Base-by-base conservation (phyloP, 1,284 basidiomycete species). In the Mycocalia duriaeana region DNA sequence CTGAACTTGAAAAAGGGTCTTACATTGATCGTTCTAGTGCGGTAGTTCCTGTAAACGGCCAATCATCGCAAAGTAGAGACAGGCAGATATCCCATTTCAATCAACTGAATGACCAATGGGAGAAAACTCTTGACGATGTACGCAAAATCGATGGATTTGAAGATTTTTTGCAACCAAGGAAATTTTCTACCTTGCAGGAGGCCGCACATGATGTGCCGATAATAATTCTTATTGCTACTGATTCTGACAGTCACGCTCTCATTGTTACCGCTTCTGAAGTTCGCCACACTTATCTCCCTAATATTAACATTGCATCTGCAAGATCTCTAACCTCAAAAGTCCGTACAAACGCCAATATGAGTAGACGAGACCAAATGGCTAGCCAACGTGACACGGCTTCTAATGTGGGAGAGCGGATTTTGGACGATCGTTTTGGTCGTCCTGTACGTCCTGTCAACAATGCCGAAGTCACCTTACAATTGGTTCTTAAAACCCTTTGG, bases 141-240 rank as follows among this genome's bases (percentile, higher is more conserved):
- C 39, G 23, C 20, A 14, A 41, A 23, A n/a, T 41, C 20, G 19
- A 19, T n/a, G 39, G 39, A 4, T 41, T 49, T 31, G 28, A 45
- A 8, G n/a, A 8, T 23, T 41, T 41, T 24, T 24, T 41, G 16
- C 23, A 13, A 16, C 39, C 39, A 11, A 19, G 25, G 20, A 23
- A 41, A 11, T 20, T 41, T 23, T 20, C 39, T n/a, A 24, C 11
- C 11, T 24, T 41, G 9, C 39, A 41, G 9, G 19, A 19, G 6
- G 18, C 39, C 9, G 20, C 23, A 23, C 11, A 41, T 40, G n/a
- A 18, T 41, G 8, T 44, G 42, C 39, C 26, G 26, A 8, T 16
- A 20, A 25, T 42, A 18, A 20, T 41, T 25, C 19, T 41, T 24
- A 41, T 41, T 13, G n/a, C 39, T 6, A 23, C 20, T 13, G 39